Evolutionary conservation across 768 basidiomycete species (phyloP), one percentile per base, ranked within the genome.

Genomic region (Porpolomopsis calyptriformis): DNA sequence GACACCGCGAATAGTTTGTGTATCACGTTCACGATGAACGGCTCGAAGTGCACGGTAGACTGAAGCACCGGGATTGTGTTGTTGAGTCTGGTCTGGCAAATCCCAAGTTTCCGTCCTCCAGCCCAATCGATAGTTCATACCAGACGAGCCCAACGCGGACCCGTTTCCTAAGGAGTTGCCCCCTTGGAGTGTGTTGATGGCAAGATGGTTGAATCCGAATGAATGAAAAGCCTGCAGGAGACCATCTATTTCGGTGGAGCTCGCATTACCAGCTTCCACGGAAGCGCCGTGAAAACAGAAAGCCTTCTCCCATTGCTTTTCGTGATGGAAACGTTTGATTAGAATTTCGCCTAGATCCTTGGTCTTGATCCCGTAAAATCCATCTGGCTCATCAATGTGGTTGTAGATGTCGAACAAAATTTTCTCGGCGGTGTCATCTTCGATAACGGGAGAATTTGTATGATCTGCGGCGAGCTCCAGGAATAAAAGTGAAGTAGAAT

Each of bases 41-140:
- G 89, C 80, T 34, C 85, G 77, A 26, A 99, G 68, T 3, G 87
- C 80, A 25, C 73, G 69, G 61, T 94, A 99, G 3, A 97, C 65
- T 1, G 80, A 64, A 11, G 74, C 70, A 19, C 76, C 78, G 7
- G 77, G 60, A 22, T 66, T 66, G 19, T 64, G 64, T 44, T 68
- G 62, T 1, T 63, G 61, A 8, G 64, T 52, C 0, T 69, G 67
- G 40, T 85, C 77, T 1, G 93, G 93, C 20, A 99, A 67, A 62
- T 98, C 93, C 96, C 96, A 99, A 1, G 81, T 83, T 50, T 85
- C 88, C 0, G 92, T 94, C 38, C 93, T 74, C 96, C 96, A 98
- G 12, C 86, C 96, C 1, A 97, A 69, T 33, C 79, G 74, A 61
- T 90, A 92, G 26, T 69, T 75, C 68, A 86, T 72, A 36, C 69